A percentile compares a stretch with the other conserved stretches of the same genome.
Evolutionary conservation across 1,284 basidiomycete genomes (phyloP).

Genomic region (Chondrostereum purpureum): DNA sequence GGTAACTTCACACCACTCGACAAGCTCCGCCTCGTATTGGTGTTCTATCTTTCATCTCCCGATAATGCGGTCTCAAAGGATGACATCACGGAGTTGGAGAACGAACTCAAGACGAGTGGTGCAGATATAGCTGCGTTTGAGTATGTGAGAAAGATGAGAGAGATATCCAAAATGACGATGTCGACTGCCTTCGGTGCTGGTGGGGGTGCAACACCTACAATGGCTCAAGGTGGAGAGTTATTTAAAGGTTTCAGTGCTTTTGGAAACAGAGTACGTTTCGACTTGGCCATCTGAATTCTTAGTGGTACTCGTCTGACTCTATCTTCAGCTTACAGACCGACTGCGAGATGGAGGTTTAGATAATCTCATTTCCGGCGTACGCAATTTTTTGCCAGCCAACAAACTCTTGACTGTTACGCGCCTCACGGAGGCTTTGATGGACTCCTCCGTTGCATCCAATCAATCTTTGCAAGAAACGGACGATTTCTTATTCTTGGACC

Average conservation of each 20-base stretch:
- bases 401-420: conserved; percentile 93
- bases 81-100: conserved; percentile 84
- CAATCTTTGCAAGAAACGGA: conserved; percentile 95
- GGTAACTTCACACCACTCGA: conserved; percentile 71
- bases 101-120: conserved; percentile 75
- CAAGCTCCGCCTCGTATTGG: conserved; percentile 89
- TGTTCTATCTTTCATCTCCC: conserved; percentile 87
- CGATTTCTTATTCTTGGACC: conserved; percentile 93
- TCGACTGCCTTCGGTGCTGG: conserved; percentile 46
- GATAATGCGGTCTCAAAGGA: conserved; percentile 80
- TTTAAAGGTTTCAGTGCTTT: conserved; percentile 91
- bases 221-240: conserved; percentile 69
- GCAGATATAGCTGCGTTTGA: conserved; percentile 83
- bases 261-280: conserved; percentile 72
- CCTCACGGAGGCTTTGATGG: conserved; percentile 94
- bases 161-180: conserved; percentile 88
- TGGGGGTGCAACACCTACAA: conserved; percentile 70
- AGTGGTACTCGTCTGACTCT: neutral
- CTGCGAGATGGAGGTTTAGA: conserved; percentile 94
- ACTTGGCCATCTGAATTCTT: too few species aligned
- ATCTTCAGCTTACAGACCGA: conserved; percentile 75
- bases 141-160: conserved; percentile 88
- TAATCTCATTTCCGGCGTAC: conserved; percentile 95
- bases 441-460: conserved; percentile 86
- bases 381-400: conserved; percentile 94